A percentile compares a stretch with the other conserved stretches of the same genome.
Evolutionary conservation across 192 early-diverging fungal genomes (phyloP).

Genomic region (Linderina pennispora): DNA sequence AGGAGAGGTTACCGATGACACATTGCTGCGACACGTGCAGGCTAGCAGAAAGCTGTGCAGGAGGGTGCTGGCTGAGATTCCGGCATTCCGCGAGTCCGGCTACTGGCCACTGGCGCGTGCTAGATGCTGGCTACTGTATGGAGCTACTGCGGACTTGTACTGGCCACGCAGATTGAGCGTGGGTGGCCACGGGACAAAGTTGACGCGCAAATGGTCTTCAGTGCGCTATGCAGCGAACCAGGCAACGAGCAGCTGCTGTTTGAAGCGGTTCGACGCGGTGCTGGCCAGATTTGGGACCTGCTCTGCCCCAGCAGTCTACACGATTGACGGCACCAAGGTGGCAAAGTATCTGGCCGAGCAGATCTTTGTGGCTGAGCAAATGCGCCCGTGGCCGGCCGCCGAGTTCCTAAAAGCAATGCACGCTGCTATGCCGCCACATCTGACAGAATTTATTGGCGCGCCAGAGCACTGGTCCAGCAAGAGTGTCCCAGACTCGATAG

Average conservation of each 20-base stretch:
- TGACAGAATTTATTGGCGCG: background rate
- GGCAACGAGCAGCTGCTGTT: slow-evolving; percentile 2
- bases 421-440: slow-evolving; percentile 41
- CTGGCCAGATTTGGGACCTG: slow-evolving; percentile 15
- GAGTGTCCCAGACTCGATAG: slow-evolving; percentile 21
- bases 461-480: slow-evolving; percentile 16
- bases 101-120: slow-evolving; percentile 17
- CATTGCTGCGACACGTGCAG: slow-evolving; percentile 20
- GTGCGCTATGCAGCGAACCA: slow-evolving; percentile 10
- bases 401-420: slow-evolving; percentile 31
- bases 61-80: slow-evolving; percentile 27
- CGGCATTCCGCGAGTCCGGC: slow-evolving; percentile 24
- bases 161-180: slow-evolving; percentile 35
- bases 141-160: slow-evolving; percentile 31
- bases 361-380: slow-evolving; percentile 25
- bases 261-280: slow-evolving; percentile 28
- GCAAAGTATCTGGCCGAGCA: slow-evolving; percentile 35
- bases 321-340: slow-evolving; percentile 19
- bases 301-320: slow-evolving; percentile 1
- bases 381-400: slow-evolving; percentile 26
- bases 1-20: slow-evolving; percentile 9
- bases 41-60: slow-evolving; percentile 10
- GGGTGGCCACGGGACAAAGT: slow-evolving; percentile 27
- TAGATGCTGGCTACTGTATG: slow-evolving; percentile 28
- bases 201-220: slow-evolving; percentile 4